Percentiles rank a stretch among this genome's conserved stretches.
These are phyloP conservation scores for Bruguiera gymnorhiza DNA, from an alignment of 345 rosid genomes.

Conservation along the genomic window DNA sequence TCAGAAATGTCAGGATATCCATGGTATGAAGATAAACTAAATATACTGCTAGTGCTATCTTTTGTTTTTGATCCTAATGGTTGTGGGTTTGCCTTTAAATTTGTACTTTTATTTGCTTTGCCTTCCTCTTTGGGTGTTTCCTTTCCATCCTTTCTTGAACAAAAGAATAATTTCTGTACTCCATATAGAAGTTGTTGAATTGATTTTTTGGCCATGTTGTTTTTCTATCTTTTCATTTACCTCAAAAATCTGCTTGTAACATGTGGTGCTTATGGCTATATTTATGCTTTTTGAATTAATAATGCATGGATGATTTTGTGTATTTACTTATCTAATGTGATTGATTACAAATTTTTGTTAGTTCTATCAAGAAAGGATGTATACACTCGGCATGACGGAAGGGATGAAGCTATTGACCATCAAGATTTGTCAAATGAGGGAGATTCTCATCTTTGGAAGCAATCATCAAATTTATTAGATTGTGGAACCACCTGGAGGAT, in stretches of 20 bases:
- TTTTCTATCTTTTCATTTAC: too few species aligned
- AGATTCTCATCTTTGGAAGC: conserved; percentile 26
- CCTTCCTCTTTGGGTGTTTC: too few species aligned
- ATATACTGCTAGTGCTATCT: background rate
- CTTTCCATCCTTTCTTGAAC: too few species aligned
- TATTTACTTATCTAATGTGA: background rate
- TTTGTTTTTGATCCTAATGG: background rate
- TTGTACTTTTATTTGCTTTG: background rate
- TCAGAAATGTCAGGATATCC: conserved; percentile 32
- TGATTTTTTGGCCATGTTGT: too few species aligned
- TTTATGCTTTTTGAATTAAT: background rate
- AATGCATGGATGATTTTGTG: background rate
- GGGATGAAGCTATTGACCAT: conserved; percentile 17
- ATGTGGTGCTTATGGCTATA: background rate
- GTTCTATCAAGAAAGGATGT: conserved; percentile 26
- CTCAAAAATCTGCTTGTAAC: too few species aligned
- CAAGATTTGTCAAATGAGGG: conserved; percentile 21
- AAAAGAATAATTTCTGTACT: too few species aligned
- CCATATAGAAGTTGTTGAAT: too few species aligned
- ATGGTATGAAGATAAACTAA: conserved; percentile 26
- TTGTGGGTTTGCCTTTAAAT: background rate
- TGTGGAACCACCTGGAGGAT: conserved; percentile 21
- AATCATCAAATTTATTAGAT: conserved; percentile 22
- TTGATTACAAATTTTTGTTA: conserved; percentile 14
- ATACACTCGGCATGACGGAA: conserved; percentile 11